These are phyloP conservation scores for Kodamaea lidongshanica DNA, from an alignment of 805 yeast species.

Conservation along the genomic window DNA sequence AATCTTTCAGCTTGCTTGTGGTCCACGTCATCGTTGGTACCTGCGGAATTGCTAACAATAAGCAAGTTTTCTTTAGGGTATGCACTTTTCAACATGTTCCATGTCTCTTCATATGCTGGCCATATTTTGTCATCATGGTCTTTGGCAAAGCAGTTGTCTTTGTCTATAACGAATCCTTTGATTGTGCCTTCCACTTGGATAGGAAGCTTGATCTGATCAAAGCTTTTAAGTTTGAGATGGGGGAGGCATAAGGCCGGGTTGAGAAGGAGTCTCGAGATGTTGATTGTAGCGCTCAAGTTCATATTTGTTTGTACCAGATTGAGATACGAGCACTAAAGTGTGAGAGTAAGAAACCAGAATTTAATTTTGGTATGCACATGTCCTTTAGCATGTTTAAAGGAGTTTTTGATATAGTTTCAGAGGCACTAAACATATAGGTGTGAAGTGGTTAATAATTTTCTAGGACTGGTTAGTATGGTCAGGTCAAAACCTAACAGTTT, in stretches of 20 bases:
- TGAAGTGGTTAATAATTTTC: too few species aligned
- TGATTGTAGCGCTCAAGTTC: conserved; percentile 75
- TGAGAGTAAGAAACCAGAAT: too few species aligned
- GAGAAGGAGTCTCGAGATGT: conserved; percentile 50
- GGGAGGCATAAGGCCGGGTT: conserved; percentile 71
- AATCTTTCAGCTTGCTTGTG: conserved; percentile 55
- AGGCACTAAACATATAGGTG: too few species aligned
- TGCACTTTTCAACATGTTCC: conserved; percentile 46
- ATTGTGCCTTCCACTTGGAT: conserved; percentile 33
- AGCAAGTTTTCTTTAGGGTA: conserved; percentile 63
- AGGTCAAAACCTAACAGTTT: too few species aligned
- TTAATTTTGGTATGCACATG: too few species aligned
- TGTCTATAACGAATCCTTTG: conserved; percentile 80
- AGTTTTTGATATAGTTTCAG: too few species aligned
- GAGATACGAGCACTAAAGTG: too few species aligned
- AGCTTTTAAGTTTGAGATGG: conserved; percentile 48
- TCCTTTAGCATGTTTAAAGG: too few species aligned
- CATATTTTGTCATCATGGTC: conserved; percentile 76
- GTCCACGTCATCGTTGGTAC: conserved; percentile 67
- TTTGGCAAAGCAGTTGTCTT: conserved; percentile 90
- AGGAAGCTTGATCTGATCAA: conserved; percentile 58
- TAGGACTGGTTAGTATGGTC: too few species aligned
- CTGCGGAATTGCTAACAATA: conserved; percentile 91
- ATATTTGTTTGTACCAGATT: conserved; percentile 31
- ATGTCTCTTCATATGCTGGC: conserved; percentile 56